A percentile compares a stretch with the other conserved stretches of the same genome.
Conservation (phyloP, 2,329 filamentous ascomycete species). For the Ophiostoma quercus region DNA sequence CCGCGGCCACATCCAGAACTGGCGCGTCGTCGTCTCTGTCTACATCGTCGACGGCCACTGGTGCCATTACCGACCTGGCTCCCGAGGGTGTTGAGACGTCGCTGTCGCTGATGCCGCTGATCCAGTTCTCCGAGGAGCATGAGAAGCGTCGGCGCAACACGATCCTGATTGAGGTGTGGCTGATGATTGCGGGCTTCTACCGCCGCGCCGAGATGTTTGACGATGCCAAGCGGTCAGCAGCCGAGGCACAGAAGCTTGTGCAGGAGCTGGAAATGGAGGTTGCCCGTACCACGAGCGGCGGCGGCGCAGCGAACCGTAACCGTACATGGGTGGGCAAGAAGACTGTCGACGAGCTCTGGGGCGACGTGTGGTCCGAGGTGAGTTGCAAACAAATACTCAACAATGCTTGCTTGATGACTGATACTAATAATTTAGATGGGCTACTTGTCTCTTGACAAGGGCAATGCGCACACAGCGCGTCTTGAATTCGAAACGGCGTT, state of each 20-base stretch:
- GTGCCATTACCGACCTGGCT: slow-evolving; percentile 31
- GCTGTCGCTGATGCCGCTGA: slow-evolving; percentile 45
- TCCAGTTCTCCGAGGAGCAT: slow-evolving; percentile 53
- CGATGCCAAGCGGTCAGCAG: slow-evolving; percentile 72
- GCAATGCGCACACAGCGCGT: slow-evolving; percentile 62
- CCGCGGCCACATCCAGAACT: neutral
- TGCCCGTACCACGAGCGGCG: slow-evolving; percentile 52
- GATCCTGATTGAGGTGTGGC: slow-evolving; percentile 74
- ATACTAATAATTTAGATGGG: slow-evolving; percentile 48
- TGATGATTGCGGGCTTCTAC: slow-evolving; percentile 85
- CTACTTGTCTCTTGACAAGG: slow-evolving; percentile 58
- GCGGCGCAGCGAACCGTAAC: slow-evolving; percentile 50
- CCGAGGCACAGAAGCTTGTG: slow-evolving; percentile 75
- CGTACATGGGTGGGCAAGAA: slow-evolving; percentile 74
- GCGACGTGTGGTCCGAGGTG: slow-evolving; percentile 77
- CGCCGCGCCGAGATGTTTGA: slow-evolving; percentile 72
- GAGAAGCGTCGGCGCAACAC: slow-evolving; percentile 46
- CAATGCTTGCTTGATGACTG: slow-evolving; percentile 32
- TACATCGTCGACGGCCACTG: slow-evolving; percentile 33
- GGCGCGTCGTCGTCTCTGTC: slow-evolving; percentile 30
- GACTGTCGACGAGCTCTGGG: slow-evolving; percentile 78
- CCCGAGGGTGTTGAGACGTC: slow-evolving; percentile 40
- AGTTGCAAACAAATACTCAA: slow-evolving; percentile 32
- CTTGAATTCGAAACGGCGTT: slow-evolving; percentile 77
- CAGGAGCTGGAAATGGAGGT: slow-evolving; percentile 64